These are phyloP conservation scores for Scedosporium boydii DNA, from an alignment of 2,329 filamentous ascomycete species.

Conservation along the genomic window DNA sequence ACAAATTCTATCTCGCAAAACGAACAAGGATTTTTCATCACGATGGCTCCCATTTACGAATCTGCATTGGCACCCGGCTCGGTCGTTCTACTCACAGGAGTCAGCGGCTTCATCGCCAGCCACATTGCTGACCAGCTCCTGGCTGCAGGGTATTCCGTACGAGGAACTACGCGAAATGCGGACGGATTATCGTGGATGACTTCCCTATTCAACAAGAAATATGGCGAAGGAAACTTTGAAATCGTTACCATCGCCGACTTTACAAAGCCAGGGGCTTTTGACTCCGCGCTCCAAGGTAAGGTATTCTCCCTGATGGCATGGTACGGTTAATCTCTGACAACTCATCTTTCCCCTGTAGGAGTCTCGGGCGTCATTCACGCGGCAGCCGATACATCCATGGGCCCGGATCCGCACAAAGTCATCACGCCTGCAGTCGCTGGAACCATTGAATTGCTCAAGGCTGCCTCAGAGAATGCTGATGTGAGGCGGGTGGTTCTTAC, in stretches of 20 bases:
- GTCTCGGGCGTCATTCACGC: conserved; percentile 25
- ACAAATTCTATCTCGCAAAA: background rate
- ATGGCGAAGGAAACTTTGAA: conserved; percentile 18
- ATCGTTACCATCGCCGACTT: conserved; percentile 22
- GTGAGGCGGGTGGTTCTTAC: conserved; percentile 32
- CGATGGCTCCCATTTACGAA: background rate
- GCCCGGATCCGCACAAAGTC: conserved; percentile 26
- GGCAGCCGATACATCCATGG: conserved; percentile 23
- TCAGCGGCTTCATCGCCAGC: conserved; percentile 30
- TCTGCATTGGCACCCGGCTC: background rate
- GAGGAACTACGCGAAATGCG: conserved; percentile 26
- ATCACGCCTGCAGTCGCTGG: conserved; percentile 24
- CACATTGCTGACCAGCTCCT: conserved; percentile 27
- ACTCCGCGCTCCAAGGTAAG: conserved; percentile 14
- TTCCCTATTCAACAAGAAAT: conserved; percentile 4
- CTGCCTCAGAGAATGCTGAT: conserved; percentile 21
- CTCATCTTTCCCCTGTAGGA: background rate
- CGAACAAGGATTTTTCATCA: background rate
- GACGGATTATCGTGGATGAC: conserved; percentile 2
- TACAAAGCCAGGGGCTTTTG: conserved; percentile 11
- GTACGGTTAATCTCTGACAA: accelerated
- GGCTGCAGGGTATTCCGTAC: conserved; percentile 23
- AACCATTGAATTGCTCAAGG: conserved; percentile 20
- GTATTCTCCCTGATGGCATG: background rate
- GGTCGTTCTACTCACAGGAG: conserved; percentile 27